Conservation (phyloP, 2,329 filamentous ascomycete species). For the Monosporascus sp. region DNA sequence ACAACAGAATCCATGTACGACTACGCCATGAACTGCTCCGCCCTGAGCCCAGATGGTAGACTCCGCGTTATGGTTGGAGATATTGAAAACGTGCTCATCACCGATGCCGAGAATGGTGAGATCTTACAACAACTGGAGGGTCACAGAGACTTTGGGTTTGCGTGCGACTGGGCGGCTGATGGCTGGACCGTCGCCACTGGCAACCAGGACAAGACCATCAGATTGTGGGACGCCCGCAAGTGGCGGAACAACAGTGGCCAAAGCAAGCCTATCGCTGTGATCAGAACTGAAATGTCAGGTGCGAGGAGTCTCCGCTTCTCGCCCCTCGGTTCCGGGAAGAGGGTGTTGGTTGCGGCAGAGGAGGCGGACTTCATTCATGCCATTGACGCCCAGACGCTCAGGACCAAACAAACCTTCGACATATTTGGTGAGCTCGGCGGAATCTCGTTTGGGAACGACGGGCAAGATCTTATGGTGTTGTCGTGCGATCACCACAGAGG, state of each 20-base stretch:
- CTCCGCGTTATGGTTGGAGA: conserved; percentile 72
- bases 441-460: conserved; percentile 60
- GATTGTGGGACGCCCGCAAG: conserved; percentile 71
- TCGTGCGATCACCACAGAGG: conserved; percentile 63
- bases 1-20: conserved; percentile 48
- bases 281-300: conserved; percentile 63
- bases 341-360: conserved; percentile 67
- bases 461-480: conserved; percentile 62
- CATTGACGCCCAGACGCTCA: conserved; percentile 62
- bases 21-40: conserved; percentile 67
- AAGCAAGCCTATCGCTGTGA: conserved; percentile 44
- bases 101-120: conserved; percentile 62
- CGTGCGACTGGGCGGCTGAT: conserved; percentile 75
- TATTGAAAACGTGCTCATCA: conserved; percentile 58
- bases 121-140: conserved; percentile 54
- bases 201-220: conserved; percentile 68
- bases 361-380: conserved; percentile 70
- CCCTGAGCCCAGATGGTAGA: conserved; percentile 65
- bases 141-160: conserved; percentile 68
- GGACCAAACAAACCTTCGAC: conserved; percentile 64
- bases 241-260: conserved; percentile 53
- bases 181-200: conserved; percentile 73
- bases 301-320: conserved; percentile 68
- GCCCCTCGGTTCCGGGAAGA: conserved; percentile 61
- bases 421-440: conserved; percentile 74